Percentiles rank a stretch among this genome's conserved stretches.
phyloP scores from a whole-genome alignment of 139 green algal species.

The Haematococcus sp. region DNA sequence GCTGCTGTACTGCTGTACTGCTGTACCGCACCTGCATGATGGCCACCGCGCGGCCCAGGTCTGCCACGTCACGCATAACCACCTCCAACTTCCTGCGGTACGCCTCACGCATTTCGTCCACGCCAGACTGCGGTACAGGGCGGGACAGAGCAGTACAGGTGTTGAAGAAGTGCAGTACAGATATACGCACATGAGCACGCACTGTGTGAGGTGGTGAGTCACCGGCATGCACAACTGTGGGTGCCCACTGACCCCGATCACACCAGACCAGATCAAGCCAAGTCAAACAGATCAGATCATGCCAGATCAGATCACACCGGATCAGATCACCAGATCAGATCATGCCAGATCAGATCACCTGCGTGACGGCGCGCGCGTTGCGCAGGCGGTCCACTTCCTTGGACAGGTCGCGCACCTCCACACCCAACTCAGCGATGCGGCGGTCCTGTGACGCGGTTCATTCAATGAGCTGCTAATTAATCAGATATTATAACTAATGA shows the following conservation, averaged over 20 bases:
- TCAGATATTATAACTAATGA: too few relatives aligned
- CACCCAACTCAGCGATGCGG: conserved; percentile 25
- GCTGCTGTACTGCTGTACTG: too few relatives aligned
- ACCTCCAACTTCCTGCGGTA: conserved; percentile 34
- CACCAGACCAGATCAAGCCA: too few relatives aligned
- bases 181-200: neutral
- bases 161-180: too few relatives aligned
- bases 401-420: conserved; percentile 21
- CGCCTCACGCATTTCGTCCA: conserved; percentile 38
- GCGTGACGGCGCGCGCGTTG: conserved; percentile 6
- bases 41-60: conserved; percentile 28
- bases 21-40: conserved; percentile 27
- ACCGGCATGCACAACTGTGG: too few relatives aligned
- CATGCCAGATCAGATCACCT: too few relatives aligned
- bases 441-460: conserved; percentile 45
- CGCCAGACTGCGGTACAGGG: conserved; percentile 2
- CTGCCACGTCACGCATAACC: conserved; percentile 25
- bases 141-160: too few relatives aligned
- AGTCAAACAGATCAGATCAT: too few relatives aligned
- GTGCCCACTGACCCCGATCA: too few relatives aligned
- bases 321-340: too few relatives aligned
- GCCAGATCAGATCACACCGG: too few relatives aligned
- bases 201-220: neutral
- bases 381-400: conserved; percentile 36
- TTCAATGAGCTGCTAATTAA: neutral